Conservation (phyloP, 2,329 filamentous ascomycete species). For the Xylaria multiplex region DNA sequence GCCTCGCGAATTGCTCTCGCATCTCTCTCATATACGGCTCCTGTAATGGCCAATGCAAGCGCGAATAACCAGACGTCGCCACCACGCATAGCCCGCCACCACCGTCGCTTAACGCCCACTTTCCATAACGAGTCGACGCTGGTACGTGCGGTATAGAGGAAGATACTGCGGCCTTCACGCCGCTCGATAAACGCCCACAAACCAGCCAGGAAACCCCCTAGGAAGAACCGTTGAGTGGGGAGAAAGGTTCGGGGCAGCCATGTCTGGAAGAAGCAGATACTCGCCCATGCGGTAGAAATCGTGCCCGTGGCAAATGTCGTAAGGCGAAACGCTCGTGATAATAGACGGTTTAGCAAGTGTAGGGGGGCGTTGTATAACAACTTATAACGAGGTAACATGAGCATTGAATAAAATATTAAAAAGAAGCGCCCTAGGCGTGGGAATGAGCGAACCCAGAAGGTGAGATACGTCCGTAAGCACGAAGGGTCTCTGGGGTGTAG, state of each 20-base stretch:
- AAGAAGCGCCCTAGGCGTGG: slow-evolving; percentile 82
- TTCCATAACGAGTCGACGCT: slow-evolving; percentile 90
- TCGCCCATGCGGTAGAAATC: slow-evolving; percentile 88
- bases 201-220: slow-evolving; percentile 86
- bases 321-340: slow-evolving; percentile 76
- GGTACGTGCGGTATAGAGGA: slow-evolving; percentile 81
- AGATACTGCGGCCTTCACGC: slow-evolving; percentile 71
- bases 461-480: slow-evolving; percentile 85
- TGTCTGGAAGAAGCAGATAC: slow-evolving; percentile 87
- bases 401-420: slow-evolving; percentile 75
- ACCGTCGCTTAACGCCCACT: slow-evolving; percentile 87
- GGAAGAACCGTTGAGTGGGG: slow-evolving; percentile 86
- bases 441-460: slow-evolving; percentile 87
- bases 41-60: slow-evolving; percentile 78
- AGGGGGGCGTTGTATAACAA: slow-evolving; percentile 75
- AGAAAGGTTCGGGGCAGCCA: slow-evolving; percentile 79
- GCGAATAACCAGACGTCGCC: slow-evolving; percentile 90
- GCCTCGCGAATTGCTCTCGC: slow-evolving; percentile 74
- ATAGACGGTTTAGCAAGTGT: slow-evolving; percentile 71
- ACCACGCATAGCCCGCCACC: slow-evolving; percentile 84
- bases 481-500: slow-evolving; percentile 90
- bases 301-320: slow-evolving; percentile 82
- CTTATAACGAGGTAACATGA: slow-evolving; percentile 76
- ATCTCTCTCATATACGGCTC: slow-evolving; percentile 78
- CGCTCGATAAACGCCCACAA: slow-evolving; percentile 84